Base-by-base conservation (phyloP, 345 rosid genomes). In the Zanthoxylum bungeanum region DNA sequence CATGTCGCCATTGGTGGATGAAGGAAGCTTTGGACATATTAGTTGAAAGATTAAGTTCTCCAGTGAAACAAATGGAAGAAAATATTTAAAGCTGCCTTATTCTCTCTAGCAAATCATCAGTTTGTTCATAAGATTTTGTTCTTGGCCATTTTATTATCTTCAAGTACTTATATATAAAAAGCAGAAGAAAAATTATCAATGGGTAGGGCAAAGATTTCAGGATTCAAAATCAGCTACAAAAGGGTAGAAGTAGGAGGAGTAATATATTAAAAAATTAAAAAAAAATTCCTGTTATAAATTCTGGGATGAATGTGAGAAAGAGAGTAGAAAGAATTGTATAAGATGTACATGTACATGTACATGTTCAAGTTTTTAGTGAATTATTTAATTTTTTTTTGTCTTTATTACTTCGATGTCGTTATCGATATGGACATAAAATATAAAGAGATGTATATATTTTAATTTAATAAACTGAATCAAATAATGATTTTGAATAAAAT, bases 1-100 rank as follows among this genome's bases (percentile, higher is more conserved):
- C 71, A 11, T 92, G 96, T 67, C 85, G 90, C 56, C 93, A 93
- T 79, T 83, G 85, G 94, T 93, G 98, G 98, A 91, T 93, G 98
- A 91, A 87, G 63, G 98, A 93, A 79, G 98, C 98, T 7, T 62
- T 93, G 46, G 92, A 89, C 81, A 81, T 75, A 58, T 64, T 93
- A 47, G 91, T 86, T 14, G 70, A 78, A 44, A 65, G 97, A 60
- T 78, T 84, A 44, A 51, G 67, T 27, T 70, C 74, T 72, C 1
- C 60, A 55, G 74, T 55, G 60, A 75, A 79, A 19, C 77, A 74
- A 40, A 66, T 75, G 34, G 74, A 63, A 40, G 74, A 74, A 44
- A 17, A 44, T 31, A 37, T n/a, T n/a, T 53, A 10, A 30, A 28
- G 60, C 19, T 27, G 2, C 46, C 72, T 25, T n/a, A 22, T 11